Percentiles rank a stretch among this genome's conserved stretches.
phyloP scores from a whole-genome alignment of 2,329 filamentous ascomycete species.

The Teratosphaeria gauchensis region DNA sequence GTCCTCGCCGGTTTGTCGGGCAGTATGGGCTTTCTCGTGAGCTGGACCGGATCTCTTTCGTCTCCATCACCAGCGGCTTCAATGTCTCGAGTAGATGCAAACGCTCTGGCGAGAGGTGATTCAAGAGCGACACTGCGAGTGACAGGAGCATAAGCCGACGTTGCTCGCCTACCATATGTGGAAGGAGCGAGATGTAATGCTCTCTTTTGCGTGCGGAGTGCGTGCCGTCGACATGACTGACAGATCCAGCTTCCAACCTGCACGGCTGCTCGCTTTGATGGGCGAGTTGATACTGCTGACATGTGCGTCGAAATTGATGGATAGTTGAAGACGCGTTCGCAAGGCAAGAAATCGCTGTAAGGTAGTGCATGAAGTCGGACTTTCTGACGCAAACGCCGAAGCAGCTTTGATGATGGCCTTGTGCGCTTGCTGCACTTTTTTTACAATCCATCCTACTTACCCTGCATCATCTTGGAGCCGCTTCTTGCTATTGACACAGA shows the following conservation, averaged over 20 bases:
- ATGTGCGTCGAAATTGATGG: background rate
- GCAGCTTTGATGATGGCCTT: background rate
- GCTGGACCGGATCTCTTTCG: background rate
- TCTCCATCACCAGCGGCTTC: background rate
- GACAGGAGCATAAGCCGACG: background rate
- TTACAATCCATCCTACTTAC: background rate
- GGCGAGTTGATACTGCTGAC: background rate
- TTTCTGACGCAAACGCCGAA: background rate
- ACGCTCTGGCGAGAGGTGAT: background rate
- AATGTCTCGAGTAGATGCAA: background rate
- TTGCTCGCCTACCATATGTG: background rate
- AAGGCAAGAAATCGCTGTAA: background rate
- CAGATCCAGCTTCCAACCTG: background rate
- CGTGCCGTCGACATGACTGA: background rate
- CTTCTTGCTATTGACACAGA: background rate
- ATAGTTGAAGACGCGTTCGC: background rate
- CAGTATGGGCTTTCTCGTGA: slow-evolving; percentile 26
- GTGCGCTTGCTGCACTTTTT: background rate
- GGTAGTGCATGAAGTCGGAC: background rate
- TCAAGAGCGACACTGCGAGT: background rate
- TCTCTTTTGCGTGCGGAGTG: background rate
- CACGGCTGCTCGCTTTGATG: background rate
- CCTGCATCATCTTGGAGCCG: background rate
- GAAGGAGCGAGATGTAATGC: background rate
- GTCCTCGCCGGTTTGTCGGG: slow-evolving; percentile 58